Base-by-base conservation (phyloP, 306 rosid genomes). In the Citrullus colocynthis region DNA sequence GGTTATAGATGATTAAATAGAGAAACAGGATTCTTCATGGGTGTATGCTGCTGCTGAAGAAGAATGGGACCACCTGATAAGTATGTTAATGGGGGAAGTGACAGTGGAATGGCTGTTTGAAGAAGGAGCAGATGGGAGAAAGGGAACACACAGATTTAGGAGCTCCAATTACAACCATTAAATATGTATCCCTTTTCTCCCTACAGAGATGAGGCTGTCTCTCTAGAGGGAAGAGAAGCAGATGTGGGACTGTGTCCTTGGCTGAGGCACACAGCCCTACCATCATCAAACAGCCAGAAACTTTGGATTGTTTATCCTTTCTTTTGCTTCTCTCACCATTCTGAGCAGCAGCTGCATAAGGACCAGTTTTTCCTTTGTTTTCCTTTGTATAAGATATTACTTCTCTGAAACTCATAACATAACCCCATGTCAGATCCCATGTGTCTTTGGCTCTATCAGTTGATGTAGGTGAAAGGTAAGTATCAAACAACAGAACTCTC, bases 51-150 rank as follows among this genome's bases (percentile, higher is more conserved):
- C 59, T 73, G 77, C 20, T 41, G 41, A 9, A 77, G 44, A 77
- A 58, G 84, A 85, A 91, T 21, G 96, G 97, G 97, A 87, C 97
- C 97, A 90, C 93, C 7, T 75, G 75, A 21, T 82, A 8, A 51
- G 60, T 24, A 56, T 71, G 88, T 79, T 78, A 88, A 88, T 88
- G 92, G 88, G 80, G 82, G 9, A 17, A 88, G 83, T 80, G 89
- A 83, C 84, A 88, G 88, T 44, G 74, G 79, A 51, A 79, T 66
- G 87, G 95, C 87, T 91, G 84, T 84, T 80, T 85, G 83, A 83
- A 86, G 87, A 88, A 87, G 96, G 83, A 92, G 92, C 96, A 90
- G 96, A 89, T 86, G 96, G 92, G 71, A 86, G 85, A 82, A 74
- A 76, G 92, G 97, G 86, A 82, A 88, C 96, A 89, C 72, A 79